Evolutionary conservation across 441 rosid species (phyloP), one percentile per base, ranked within the genome.

Genomic region (Eruca vesicaria): DNA sequence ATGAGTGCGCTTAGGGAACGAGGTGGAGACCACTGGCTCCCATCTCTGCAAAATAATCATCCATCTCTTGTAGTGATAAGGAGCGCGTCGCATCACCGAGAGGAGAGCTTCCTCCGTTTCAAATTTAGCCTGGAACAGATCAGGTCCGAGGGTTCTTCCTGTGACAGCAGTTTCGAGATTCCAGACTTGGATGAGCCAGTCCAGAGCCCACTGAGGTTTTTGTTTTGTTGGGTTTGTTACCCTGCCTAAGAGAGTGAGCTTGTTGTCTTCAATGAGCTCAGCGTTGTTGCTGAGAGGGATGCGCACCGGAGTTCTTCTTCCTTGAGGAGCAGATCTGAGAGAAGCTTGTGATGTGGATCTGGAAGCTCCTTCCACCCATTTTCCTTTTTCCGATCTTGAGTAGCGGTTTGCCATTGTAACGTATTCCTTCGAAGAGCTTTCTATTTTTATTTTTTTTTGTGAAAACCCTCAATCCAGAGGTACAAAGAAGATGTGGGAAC

Each of bases 341-440:
- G 28, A 23, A 23, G 28, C 28, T 23, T 23, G 92, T 50, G 90
- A 88, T 63, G 58, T 23, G 28, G 28, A 23, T 23, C 28, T 23
- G 28, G 28, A 23, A 23, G 28, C 28, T 23, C 28, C 28, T 23
- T 23, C 28, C 28, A 23, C 28, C 28, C 28, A 23, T 23, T 23
- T 23, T 23, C 28, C 28, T 23, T 23, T 23, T 23, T 23, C 28
- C 28, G 28, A 23, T 23, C 28, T 23, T 23, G 28, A 1, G 28
- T 23, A 23, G 28, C 28, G 28, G 28, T 2, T 23, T 23, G 28
- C 28, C 3, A 23, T 23, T 23, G 28, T 23, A 23, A 23, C 28
- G 28, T 23, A 23, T 2, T 23, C 28, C 28, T 23, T 23, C 28
- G 28, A 23, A 23, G 28, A 23, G 28, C 28, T 23, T 23, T 23